Evolutionary conservation across 1,139 yeast species (phyloP).

Genomic region (Candida anutae): DNA sequence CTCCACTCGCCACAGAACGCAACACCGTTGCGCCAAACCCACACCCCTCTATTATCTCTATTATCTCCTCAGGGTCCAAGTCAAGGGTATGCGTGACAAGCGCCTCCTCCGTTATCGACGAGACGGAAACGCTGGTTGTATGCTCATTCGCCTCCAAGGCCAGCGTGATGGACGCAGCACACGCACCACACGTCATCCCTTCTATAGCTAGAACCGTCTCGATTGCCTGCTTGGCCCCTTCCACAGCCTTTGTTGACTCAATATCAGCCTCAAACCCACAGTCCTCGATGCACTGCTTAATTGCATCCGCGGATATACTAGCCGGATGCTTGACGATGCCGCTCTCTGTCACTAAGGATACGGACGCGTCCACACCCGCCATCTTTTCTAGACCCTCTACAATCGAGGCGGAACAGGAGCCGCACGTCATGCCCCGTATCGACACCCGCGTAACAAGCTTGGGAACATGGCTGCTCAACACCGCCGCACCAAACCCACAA

Average conservation of each 20-base stretch:
- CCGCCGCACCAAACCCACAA: slow-evolving; percentile 29
- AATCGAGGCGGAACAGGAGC: slow-evolving; percentile 67
- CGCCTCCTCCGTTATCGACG: slow-evolving; percentile 31
- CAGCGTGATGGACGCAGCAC: slow-evolving; percentile 30
- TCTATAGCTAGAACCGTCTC: slow-evolving; percentile 9
- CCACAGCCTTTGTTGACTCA: slow-evolving; percentile 6
- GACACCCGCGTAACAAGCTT: slow-evolving; percentile 3
- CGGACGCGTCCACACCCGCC: slow-evolving; percentile 48
- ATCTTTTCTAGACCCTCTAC: slow-evolving; percentile 42
- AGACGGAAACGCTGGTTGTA: slow-evolving; percentile 25
- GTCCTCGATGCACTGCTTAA: slow-evolving; percentile 53
- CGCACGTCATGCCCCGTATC: slow-evolving; percentile 79
- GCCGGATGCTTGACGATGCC: slow-evolving; percentile 48
- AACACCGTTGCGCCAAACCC: slow-evolving; percentile 29
- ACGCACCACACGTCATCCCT: slow-evolving; percentile 39
- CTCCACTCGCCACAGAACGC: slow-evolving; percentile 15
- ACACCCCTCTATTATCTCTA: slow-evolving; percentile 25
- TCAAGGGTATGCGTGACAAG: slow-evolving; percentile 14
- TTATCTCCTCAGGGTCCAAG: slow-evolving; percentile 9
- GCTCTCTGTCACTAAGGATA: slow-evolving; percentile 69
- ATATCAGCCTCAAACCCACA: slow-evolving; percentile 65
- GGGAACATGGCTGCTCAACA: slow-evolving; percentile 6
- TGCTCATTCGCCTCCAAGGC: slow-evolving; percentile 18
- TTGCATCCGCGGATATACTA: slow-evolving; percentile 20
- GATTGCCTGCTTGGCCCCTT: not conserved